Conservation (phyloP, 78 protist species). For the Monosiga brevicollis region DNA sequence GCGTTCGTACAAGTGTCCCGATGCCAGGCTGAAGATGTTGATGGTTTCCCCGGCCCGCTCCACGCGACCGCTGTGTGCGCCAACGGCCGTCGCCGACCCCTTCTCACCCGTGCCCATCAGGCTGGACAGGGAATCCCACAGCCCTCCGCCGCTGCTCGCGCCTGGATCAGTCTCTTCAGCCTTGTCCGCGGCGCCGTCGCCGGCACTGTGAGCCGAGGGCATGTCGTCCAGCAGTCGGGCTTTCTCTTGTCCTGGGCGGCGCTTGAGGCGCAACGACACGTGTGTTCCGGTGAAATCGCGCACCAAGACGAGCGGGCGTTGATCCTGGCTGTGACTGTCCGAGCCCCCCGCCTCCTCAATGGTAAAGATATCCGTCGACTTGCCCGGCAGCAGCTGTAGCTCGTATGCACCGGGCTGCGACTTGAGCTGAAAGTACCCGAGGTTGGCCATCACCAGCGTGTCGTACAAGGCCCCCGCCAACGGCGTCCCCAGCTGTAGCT, state of each 20-base stretch:
- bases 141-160: not conserved
- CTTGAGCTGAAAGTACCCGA: constrained; percentile 81
- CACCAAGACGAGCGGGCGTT: not conserved
- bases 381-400: constrained; percentile 2
- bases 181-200: not conserved
- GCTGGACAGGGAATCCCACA: too few species aligned
- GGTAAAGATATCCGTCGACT: not conserved
- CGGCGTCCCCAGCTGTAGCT: constrained; percentile 18
- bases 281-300: not conserved
- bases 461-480: not conserved
- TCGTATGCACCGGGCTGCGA: constrained; percentile 63
- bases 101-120: not conserved
- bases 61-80: not conserved
- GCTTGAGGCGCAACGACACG: not conserved
- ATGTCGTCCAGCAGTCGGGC: not conserved
- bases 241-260: not conserved
- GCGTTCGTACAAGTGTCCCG: constrained; percentile 96
- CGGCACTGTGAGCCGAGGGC: not conserved
- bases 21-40: constrained; percentile 90
- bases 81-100: not conserved
- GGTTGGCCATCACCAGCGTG: constrained; percentile 53
- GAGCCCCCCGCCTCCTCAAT: not conserved
- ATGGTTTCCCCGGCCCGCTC: too few species aligned
- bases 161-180: not conserved
- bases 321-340: not conserved